phyloP scores from a whole-genome alignment of 2,329 filamentous ascomycete genomes.

The Cytospora piceicola region DNA sequence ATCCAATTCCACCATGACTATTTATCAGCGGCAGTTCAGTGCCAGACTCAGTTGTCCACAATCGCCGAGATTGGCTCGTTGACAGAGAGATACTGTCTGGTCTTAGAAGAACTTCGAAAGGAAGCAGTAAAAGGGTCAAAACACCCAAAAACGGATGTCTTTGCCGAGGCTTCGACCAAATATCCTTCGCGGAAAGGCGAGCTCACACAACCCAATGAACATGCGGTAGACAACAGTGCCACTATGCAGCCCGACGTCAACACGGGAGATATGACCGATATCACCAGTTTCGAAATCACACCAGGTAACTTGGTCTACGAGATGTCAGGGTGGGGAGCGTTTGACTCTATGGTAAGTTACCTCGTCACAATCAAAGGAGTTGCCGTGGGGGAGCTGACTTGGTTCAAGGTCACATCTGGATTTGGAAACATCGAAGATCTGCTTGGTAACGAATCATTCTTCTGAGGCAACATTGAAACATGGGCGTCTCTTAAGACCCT shows the following conservation, averaged over 20 bases:
- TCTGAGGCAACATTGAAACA: constrained; percentile 1
- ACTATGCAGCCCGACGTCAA: neutral
- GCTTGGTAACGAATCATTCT: constrained; percentile 21
- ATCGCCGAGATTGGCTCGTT: constrained; percentile 45
- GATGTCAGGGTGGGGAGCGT: constrained; percentile 27
- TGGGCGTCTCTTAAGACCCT: neutral
- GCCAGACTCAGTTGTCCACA: constrained; percentile 45
- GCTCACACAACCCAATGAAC: neutral
- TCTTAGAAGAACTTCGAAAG: constrained; percentile 42
- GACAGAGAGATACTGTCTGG: constrained; percentile 46
- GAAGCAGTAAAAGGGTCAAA: constrained; percentile 15
- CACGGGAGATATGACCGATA: neutral
- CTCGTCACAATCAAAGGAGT: no score
- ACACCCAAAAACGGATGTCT: neutral
- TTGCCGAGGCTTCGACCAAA: neutral
- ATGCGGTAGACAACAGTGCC: neutral
- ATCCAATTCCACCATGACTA: constrained; percentile 34
- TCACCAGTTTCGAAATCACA: constrained; percentile 15
- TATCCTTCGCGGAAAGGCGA: neutral
- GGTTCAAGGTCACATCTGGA: constrained; percentile 22
- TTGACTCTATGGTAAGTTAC: constrained; percentile 29
- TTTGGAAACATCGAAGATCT: constrained; percentile 28
- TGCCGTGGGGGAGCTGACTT: neutral
- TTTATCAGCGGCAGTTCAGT: constrained; percentile 44
- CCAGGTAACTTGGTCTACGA: constrained; percentile 26